Conservation (phyloP, 1,139 yeast genomes). For the Meyerozyma elateridarum region DNA sequence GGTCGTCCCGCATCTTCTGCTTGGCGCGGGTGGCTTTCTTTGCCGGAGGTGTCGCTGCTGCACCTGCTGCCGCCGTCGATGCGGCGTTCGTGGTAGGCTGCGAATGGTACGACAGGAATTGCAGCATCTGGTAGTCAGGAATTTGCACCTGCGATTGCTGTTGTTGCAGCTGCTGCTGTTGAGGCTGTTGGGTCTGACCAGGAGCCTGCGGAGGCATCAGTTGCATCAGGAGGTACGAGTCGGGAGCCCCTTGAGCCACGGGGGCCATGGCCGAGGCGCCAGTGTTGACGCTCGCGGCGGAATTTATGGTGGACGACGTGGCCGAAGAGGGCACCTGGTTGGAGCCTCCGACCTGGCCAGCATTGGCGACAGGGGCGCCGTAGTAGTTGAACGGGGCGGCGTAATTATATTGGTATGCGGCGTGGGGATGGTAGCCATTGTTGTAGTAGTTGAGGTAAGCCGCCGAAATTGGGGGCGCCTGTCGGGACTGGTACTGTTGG, state of each 20-base stretch:
- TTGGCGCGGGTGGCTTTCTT: background rate
- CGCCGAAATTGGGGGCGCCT: constrained; percentile 3
- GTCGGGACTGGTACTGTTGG: constrained; percentile 6
- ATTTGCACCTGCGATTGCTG: constrained; percentile 7
- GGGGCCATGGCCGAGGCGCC: background rate
- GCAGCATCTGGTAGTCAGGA: constrained; percentile 1
- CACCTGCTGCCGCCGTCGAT: too few relatives aligned
- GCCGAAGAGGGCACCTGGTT: background rate
- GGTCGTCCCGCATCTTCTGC: constrained; percentile 1
- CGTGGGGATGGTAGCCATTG: constrained; percentile 4
- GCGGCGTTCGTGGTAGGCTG: too few relatives aligned
- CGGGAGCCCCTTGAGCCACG: background rate
- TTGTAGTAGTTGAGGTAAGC: constrained; percentile 5
- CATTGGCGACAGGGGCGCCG: background rate
- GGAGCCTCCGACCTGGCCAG: background rate
- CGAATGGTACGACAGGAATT: constrained; percentile 1
- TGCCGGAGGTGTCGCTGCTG: background rate
- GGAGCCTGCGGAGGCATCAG: constrained; percentile 6
- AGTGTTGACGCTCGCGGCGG: background rate
- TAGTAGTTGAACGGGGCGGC: constrained; percentile 2
- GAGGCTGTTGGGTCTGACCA: too few relatives aligned
- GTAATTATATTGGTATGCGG: constrained; percentile 3
- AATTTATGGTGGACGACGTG: background rate
- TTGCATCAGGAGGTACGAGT: constrained; percentile 1
- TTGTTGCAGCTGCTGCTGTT: constrained; percentile 5